phyloP scores from a whole-genome alignment of 352 stramenopile species.

The Pythium dissotocum region DNA sequence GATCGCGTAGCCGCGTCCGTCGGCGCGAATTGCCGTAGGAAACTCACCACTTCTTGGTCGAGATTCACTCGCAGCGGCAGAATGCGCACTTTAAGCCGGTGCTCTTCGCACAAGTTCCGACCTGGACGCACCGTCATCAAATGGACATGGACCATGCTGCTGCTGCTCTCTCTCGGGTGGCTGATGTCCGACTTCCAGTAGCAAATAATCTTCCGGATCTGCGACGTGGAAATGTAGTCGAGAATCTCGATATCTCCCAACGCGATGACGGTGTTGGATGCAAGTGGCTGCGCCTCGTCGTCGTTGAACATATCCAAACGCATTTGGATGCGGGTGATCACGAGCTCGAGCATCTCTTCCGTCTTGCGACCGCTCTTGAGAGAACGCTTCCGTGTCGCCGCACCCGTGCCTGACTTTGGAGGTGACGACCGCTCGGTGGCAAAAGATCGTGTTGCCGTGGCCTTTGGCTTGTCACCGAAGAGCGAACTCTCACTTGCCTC shows the following conservation, averaged over 20 bases:
- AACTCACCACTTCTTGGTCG: constrained; percentile 87
- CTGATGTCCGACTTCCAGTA: constrained; percentile 88
- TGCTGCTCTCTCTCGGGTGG: constrained; percentile 83
- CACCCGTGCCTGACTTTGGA: neutral
- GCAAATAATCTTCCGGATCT: constrained; percentile 90
- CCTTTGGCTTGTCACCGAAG: constrained; percentile 41
- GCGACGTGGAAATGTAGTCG: constrained; percentile 89
- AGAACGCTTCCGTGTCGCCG: constrained; percentile 44
- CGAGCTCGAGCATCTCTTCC: constrained; percentile 88
- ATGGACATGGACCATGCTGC: constrained; percentile 79
- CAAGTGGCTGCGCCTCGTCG: constrained; percentile 66
- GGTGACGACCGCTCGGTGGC: constrained; percentile 15
- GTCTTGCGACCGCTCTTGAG: constrained; percentile 83
- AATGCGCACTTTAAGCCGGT: constrained; percentile 74
- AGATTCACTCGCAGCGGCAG: constrained; percentile 83
- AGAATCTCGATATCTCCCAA: constrained; percentile 83
- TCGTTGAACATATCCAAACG: constrained; percentile 85
- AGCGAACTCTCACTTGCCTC: constrained; percentile 35
- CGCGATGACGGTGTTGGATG: constrained; percentile 73
- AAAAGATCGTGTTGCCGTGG: constrained; percentile 35
- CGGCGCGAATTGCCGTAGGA: constrained; percentile 83
- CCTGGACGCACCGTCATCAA: constrained; percentile 79
- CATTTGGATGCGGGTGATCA: constrained; percentile 79
- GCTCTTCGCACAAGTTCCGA: constrained; percentile 79
- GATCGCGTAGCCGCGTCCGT: constrained; percentile 10